Evolutionary conservation across 2,329 filamentous ascomycete species (phyloP), one percentile per base, ranked within the genome.

Genomic region (Sporothrix schenckii): DNA sequence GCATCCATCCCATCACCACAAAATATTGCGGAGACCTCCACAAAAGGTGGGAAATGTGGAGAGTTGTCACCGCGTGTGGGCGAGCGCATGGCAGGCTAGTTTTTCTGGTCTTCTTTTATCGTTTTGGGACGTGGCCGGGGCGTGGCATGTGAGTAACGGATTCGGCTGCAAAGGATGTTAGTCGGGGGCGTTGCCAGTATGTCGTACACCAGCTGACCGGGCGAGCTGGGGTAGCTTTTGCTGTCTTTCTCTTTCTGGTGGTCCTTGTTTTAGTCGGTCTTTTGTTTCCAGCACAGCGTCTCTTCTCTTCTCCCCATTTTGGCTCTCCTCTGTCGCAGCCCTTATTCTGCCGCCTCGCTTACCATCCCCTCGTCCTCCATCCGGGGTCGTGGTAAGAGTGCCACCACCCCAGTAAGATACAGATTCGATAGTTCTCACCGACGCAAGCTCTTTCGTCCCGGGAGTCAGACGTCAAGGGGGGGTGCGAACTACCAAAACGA

Each of bases 11-110:
- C 58, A 27, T 27, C 50, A 50, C 24, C 11, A 49, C 16, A 27
- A 24, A 52, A 66, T 14, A 24, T 56, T 66, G 63, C 44, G 66
- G 70, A 66, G 66, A 60, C 50, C 66, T 69, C 69, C 70, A 69
- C 70, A 69, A 50, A 58, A 34, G 54, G 70, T 69, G 70, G 66
- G 27, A 39, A 66, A 24, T 66, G 63, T 66, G 63, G 63, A 53
- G 63, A 52, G 63, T 24, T 9, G 16, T 34, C 27, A 30, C 54
- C 54, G 30, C 54, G 30, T 30, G 27, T 30, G 30, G 30, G 53
- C 11, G 53, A 61, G 14, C 61, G 24, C 61, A 50, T 65, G 61
- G 61, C 61, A 50, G 27, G 61, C 58, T 63, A 63, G 39, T 63
- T 63, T 27, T 44, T 61, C 24, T 61, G 34, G n/a, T 58, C 53